Conservation (phyloP, 257 asterid species). For the Fraxinus cuspidata region DNA sequence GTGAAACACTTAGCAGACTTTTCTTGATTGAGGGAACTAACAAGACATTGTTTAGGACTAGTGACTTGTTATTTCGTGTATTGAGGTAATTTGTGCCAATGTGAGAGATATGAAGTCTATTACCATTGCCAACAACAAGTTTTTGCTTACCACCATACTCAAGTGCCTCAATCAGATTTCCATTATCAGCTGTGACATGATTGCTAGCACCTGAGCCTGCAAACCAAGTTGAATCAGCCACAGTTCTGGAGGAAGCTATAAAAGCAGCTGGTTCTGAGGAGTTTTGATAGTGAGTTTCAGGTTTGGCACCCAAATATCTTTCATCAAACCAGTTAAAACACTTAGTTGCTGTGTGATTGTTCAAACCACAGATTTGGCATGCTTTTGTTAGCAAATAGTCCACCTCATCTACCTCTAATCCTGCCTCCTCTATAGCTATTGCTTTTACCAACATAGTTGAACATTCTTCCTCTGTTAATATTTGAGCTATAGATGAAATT, state of each 20-base stretch:
- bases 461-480: not conserved
- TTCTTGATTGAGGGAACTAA: not conserved
- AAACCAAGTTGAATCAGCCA: not conserved
- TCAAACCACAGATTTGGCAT: not conserved
- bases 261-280: not conserved
- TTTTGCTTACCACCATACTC: not conserved
- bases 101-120: too few relatives aligned
- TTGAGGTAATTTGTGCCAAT: not conserved
- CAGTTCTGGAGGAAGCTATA: not conserved
- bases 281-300: not conserved
- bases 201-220: not conserved
- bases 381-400: too few relatives aligned
- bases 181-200: not conserved
- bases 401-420: not conserved
- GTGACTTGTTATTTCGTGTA: not conserved
- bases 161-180: too few relatives aligned
- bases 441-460: not conserved
- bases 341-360: not conserved
- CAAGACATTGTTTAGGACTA: too few relatives aligned
- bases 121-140: not conserved
- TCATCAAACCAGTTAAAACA: not conserved
- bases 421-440: not conserved
- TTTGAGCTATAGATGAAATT: not conserved
- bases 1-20: not conserved
- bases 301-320: not conserved